These are phyloP conservation scores for Vigna mungo DNA, from an alignment of 306 rosid species.

Conservation along the genomic window DNA sequence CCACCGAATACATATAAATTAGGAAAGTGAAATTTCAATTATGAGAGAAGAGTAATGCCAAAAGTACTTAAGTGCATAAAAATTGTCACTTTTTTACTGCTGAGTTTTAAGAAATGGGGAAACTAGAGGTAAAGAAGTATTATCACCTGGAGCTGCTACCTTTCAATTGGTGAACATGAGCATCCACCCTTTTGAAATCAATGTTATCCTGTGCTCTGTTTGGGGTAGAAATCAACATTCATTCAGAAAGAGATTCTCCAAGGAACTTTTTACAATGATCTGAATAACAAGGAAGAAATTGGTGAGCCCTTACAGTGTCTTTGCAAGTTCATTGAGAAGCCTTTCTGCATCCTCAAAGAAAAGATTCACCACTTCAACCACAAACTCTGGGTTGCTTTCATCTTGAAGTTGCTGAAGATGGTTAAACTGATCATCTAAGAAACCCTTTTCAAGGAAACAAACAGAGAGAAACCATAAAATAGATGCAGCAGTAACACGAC, in stretches of 20 bases:
- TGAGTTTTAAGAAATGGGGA: too few species aligned
- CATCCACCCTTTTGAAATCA: conserved; percentile 73
- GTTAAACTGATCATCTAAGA: conserved; percentile 75
- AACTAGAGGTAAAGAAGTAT: background rate
- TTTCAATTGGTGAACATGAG: conserved; percentile 83
- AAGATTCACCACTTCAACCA: conserved; percentile 79
- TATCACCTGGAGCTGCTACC: conserved; percentile 93
- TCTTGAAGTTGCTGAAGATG: conserved; percentile 79
- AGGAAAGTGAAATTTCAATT: too few species aligned
- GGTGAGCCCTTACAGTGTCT: conserved; percentile 58
- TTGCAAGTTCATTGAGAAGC: conserved; percentile 67
- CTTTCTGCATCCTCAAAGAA: conserved; percentile 78
- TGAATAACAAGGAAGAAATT: background rate
- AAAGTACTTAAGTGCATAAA: too few species aligned
- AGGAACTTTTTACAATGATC: background rate
- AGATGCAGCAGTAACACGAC: background rate
- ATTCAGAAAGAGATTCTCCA: background rate
- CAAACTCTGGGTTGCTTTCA: conserved; percentile 86
- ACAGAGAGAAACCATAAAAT: background rate
- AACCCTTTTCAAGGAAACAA: conserved; percentile 57
- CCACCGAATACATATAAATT: too few species aligned
- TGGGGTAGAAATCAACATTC: background rate
- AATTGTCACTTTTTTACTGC: too few species aligned
- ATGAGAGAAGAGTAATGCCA: too few species aligned
- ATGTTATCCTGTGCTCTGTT: conserved; percentile 61